Evolutionary conservation across 345 rosid species (phyloP).

Genomic region (Hibiscus tridactylites): DNA sequence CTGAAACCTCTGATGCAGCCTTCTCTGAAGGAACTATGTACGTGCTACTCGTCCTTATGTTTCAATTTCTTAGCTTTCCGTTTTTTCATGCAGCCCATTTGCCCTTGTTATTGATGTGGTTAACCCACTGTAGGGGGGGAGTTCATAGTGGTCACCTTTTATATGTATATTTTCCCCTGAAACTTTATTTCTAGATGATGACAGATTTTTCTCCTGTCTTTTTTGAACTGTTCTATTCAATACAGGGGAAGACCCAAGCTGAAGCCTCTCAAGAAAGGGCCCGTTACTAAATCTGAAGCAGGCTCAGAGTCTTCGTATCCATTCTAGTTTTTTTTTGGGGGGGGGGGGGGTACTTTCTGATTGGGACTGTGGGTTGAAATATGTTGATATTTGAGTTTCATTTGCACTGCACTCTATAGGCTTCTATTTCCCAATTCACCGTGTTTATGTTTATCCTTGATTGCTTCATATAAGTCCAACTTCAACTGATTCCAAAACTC

Average conservation of each 20-base stretch:
- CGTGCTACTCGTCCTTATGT: conserved; percentile 20
- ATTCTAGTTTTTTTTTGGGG: conserved; percentile 9
- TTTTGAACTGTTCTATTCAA: conserved; percentile 21
- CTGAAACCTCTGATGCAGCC: conserved; percentile 44
- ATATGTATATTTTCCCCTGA: not conserved
- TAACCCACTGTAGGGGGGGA: not conserved
- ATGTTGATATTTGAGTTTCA: conserved; percentile 7
- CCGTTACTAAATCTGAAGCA: conserved; percentile 44
- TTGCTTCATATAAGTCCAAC: conserved; percentile 45
- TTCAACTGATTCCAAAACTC: conserved; percentile 57
- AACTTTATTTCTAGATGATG: not conserved
- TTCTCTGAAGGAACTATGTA: conserved; percentile 47
- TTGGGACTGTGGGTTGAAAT: not conserved
- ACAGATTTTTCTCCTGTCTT: not conserved
- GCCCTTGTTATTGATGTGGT: not conserved
- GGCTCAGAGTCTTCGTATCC: conserved; percentile 73
- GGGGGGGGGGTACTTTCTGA: conserved; percentile 9
- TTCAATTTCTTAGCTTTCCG: not conserved
- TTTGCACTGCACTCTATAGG: conserved; percentile 2
- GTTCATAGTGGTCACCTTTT: not conserved
- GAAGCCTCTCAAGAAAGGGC: conserved; percentile 51
- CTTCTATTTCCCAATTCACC: not conserved
- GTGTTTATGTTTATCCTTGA: conserved; percentile 25
- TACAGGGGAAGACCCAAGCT: conserved; percentile 57
- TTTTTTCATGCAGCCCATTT: not conserved